phyloP scores from a whole-genome alignment of 108 stramenopile species.

The Asterionellopsis glacialis region DNA sequence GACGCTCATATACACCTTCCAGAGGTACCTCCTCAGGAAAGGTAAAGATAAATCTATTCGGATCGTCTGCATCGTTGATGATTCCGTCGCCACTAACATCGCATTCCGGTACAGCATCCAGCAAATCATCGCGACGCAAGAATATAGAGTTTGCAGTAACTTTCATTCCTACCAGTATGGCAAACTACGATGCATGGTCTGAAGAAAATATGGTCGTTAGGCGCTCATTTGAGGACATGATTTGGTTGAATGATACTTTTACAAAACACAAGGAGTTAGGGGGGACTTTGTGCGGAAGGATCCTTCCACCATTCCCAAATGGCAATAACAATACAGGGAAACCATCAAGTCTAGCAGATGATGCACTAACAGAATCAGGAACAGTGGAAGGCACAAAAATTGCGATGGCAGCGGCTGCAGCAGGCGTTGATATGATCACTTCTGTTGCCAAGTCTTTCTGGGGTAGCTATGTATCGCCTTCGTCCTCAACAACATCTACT shows the following conservation, averaged over 20 bases:
- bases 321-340: neutral
- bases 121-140: neutral
- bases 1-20: constrained; percentile 13
- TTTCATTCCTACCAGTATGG: constrained; percentile 7
- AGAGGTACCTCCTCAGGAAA: constrained; percentile 5
- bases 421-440: constrained; percentile 65
- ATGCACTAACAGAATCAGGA: neutral
- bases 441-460: constrained; percentile 61
- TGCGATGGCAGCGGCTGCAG: constrained; percentile 49
- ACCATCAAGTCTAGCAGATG: neutral
- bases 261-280: constrained; percentile 67
- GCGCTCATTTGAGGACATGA: constrained; percentile 72
- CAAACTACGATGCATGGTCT: constrained; percentile 1
- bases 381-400: constrained; percentile 34
- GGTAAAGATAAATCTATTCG: constrained; percentile 17
- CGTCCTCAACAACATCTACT: constrained; percentile 8
- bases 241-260: constrained; percentile 80
- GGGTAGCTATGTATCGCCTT: constrained; percentile 36
- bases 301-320: constrained; percentile 69
- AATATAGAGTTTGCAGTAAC: constrained; percentile 49
- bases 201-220: constrained; percentile 45
- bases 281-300: constrained; percentile 79
- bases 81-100: neutral
- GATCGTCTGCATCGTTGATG: constrained; percentile 1
- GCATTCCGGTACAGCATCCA: neutral